Evolutionary conservation across 1,284 basidiomycete species (phyloP).

Genomic region (Cutaneotrichosporon sp.): DNA sequence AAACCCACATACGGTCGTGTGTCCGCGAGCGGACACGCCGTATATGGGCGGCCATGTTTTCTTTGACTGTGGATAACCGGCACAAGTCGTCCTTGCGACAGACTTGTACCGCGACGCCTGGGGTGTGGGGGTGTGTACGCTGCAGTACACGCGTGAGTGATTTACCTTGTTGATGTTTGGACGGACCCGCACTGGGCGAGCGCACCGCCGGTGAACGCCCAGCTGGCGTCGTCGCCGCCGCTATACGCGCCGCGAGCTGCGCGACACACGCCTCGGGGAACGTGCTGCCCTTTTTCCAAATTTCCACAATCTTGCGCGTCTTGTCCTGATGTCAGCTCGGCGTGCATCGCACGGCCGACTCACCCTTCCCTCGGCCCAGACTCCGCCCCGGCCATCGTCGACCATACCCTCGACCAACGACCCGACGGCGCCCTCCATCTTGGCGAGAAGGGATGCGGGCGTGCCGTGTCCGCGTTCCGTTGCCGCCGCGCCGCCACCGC

Average conservation of each 20-base stretch:
- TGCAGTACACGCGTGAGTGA: too few species aligned
- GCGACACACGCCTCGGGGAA: conserved; percentile 59
- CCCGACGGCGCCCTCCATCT: conserved; percentile 78
- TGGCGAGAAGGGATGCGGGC: conserved; percentile 71
- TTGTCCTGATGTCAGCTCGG: conserved; percentile 64
- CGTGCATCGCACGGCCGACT: conserved; percentile 47
- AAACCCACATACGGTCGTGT: too few species aligned
- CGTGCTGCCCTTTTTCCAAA: conserved; percentile 81
- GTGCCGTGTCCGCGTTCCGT: conserved; percentile 55
- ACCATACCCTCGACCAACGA: conserved; percentile 76
- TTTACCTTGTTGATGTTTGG: conserved; percentile 10
- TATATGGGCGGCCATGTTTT: too few species aligned
- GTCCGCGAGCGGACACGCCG: too few species aligned
- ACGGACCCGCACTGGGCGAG: not conserved
- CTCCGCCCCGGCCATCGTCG: conserved; percentile 52
- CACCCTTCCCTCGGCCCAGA: conserved; percentile 69
- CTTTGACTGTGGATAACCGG: too few species aligned
- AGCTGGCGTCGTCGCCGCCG: not conserved
- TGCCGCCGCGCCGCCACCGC: conserved; percentile 55
- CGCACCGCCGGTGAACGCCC: not conserved
- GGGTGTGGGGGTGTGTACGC: not conserved
- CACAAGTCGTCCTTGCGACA: too few species aligned
- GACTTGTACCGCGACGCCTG: not conserved
- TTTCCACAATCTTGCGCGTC: conserved; percentile 86
- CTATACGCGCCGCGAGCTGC: conserved; percentile 16